Evolutionary conservation across 169 alveolate genomes (phyloP).

Genomic region (Plasmodium relictum): DNA sequence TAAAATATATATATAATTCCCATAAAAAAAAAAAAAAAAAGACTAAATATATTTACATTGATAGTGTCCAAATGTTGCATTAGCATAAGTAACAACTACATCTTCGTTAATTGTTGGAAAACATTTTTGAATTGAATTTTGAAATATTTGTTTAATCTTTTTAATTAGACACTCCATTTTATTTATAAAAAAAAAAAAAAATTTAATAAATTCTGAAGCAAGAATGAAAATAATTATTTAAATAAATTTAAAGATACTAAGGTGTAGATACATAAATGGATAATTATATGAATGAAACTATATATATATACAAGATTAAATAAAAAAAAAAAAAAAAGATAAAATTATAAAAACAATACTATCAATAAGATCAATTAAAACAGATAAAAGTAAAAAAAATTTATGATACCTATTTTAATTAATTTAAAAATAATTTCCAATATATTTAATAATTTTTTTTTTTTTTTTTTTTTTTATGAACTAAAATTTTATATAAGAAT

Average conservation of each 20-base stretch:
- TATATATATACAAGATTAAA: neutral
- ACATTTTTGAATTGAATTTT: constrained; percentile 65
- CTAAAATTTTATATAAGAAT: too few species aligned
- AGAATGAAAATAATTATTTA: too few species aligned
- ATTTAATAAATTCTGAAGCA: neutral
- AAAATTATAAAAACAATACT: neutral
- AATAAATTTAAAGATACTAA: too few species aligned
- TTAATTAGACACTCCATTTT: constrained; percentile 72
- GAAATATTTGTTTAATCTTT: constrained; percentile 50
- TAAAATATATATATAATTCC: neutral
- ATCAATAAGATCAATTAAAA: neutral
- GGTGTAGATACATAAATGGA: neutral
- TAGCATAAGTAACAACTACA: constrained; percentile 64
- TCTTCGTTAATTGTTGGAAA: constrained; percentile 67
- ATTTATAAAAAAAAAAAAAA: neutral
- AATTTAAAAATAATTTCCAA: too few species aligned
- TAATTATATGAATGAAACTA: too few species aligned
- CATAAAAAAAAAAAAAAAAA: neutral
- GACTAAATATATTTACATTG: constrained; percentile 33
- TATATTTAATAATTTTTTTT: too few species aligned
- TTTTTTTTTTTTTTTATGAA: too few species aligned
- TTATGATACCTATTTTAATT: too few species aligned
- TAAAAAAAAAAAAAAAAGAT: neutral
- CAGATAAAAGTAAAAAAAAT: too few species aligned
- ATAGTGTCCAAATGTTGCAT: constrained; percentile 55